Evolutionary conservation across 768 basidiomycete genomes (phyloP), one percentile per base, ranked within the genome.

Genomic region (Suillus americanus): DNA sequence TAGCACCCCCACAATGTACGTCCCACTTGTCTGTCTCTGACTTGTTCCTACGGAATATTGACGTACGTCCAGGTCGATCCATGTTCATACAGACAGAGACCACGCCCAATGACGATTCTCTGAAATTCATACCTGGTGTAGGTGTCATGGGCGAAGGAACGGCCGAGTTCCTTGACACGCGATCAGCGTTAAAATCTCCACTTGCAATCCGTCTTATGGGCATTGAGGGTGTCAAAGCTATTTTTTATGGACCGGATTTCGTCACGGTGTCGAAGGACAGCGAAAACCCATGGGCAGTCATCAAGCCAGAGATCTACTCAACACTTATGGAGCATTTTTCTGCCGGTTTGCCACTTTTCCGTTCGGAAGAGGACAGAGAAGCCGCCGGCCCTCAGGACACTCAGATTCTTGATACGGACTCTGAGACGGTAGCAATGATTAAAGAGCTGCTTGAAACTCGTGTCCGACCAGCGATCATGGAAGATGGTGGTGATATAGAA

Each of bases 41-140:
- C 1, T 8, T 62, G 2, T 20, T 12, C 14, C 38, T 9, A 25
- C 65, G 18, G 25, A 54, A 18, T 30, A 25, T 62, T 37, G 65
- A 35, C 20, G 20, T 18, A 3, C 25, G 23, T 30, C 33, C 65
- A 94, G 92, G 79, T 40, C 87, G 95, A 28, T 90, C 91, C 62
- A 97, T 98, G 96, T 99, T 99, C 81, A 97, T 99, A 64, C 97
- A 99, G 79, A 99, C 97, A 5, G 96, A 98, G 79, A 87, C 89
- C 12, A 99, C 97, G 0, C 97, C 97, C 0, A 99, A 99, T 75
- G 93, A 94, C 38, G 95, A 98, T 74, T 97, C 96, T 1, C 85
- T 99, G 60, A 99, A 99, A 77, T 99, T 99, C 79, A 95, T 99
- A 64, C 97, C 97, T 1, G 97, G 97, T 0, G 83, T 89, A 28